Base-by-base conservation (phyloP, 2,329 filamentous ascomycete genomes). In the Trichocomaceae sp. region DNA sequence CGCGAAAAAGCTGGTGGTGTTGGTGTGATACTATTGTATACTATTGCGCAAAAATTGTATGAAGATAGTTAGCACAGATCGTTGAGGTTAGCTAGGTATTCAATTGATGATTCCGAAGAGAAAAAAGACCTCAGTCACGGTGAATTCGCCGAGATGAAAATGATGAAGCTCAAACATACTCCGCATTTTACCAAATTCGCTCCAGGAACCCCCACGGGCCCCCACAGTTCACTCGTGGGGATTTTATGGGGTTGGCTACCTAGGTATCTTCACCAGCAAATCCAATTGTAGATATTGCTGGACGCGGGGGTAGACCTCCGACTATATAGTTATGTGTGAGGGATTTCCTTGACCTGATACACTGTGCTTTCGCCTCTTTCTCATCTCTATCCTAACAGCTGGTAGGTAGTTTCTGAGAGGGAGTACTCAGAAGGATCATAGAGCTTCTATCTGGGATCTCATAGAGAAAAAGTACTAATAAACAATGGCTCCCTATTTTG, bases 401-500 rank as follows among this genome's bases (percentile, higher is more conserved):
- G 9, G n/a, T n/a, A 12, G 9, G n/a, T n/a, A 12, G 17, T 20
- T 22, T 17, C 35, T 2, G 12, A 44, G 17, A 44, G 8, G 10
- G 10, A 10, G n/a, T 20, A 19, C 20, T 20, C 15, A 44, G 4
- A 20, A 44, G 20, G 26, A 2, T 29, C 7, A 9, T 5, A 29
- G 26, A 29, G 26, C 26, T 29, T 29, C 26, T 29, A 29, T 8
- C 23, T 9, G 17, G 23, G 4, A 31, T 33, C 12, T 29, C 10
- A 10, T 19, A 50, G 7, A 31, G 13, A 22, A 12, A 41, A 3
- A 5, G 29, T 12, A 9, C 29, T 15, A 13, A 5, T 35, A 2
- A 17, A 54, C 37, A 22, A 58, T 58, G 56, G 53, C 54, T n/a
- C 56, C 56, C 12, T 58, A 58, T 17, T 41, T 58, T 22, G 56